Conservation (phyloP, 163 green algal species). For the Volvox carteri region DNA sequence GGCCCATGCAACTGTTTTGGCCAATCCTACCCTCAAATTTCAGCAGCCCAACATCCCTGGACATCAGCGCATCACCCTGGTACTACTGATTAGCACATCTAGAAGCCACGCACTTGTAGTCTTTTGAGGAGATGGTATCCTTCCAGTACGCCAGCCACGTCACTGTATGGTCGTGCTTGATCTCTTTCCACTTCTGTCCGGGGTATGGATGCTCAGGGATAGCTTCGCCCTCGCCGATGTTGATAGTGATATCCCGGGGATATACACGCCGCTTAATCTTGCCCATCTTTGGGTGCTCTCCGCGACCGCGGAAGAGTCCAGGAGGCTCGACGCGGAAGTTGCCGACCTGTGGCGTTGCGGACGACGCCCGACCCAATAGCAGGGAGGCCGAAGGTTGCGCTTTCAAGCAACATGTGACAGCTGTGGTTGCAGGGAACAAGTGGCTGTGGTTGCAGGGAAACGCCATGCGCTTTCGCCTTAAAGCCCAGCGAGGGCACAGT, state of each 20-base stretch:
- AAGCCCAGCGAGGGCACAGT: no score
- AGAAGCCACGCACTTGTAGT: slow-evolving; percentile 85
- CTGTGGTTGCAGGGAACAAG: no score
- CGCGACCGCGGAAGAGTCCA: slow-evolving; percentile 96
- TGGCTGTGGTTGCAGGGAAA: no score
- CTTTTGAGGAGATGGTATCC: slow-evolving; percentile 93
- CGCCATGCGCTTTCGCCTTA: no score
- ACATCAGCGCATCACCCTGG: no score
- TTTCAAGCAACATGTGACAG: background rate
- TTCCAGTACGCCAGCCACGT: slow-evolving; percentile 99
- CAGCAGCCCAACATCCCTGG: no score
- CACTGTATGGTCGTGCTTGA: slow-evolving; percentile 93
- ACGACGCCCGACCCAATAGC: no score
- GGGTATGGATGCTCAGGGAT: slow-evolving; percentile 93
- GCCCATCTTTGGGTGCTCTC: slow-evolving; percentile 99
- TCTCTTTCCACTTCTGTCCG: slow-evolving; percentile 87
- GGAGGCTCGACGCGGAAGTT: slow-evolving; percentile 99
- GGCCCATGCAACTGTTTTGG: no score
- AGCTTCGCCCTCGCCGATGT: slow-evolving; percentile 90
- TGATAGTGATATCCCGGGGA: slow-evolving; percentile 97
- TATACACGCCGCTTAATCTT: slow-evolving; percentile 97
- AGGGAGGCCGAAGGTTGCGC: no score
- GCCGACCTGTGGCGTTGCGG: slow-evolving; percentile 81
- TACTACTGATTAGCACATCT: no score
- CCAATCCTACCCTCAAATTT: no score